phyloP scores from a whole-genome alignment of 192 early-diverging fungal species.

The Gonapodya prolifera region DNA sequence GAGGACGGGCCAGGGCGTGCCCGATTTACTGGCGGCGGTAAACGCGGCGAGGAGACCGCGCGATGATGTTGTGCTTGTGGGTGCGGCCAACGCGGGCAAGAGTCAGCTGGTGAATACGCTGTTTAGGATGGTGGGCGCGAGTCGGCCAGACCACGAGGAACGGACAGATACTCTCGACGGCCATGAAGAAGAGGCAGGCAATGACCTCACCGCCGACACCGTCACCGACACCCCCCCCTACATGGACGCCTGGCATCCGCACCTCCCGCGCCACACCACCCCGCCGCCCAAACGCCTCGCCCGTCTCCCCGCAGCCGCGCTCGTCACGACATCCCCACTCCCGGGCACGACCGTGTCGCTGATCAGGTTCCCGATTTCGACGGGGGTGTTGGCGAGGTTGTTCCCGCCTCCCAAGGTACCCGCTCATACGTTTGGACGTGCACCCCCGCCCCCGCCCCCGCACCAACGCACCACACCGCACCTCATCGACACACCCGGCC shows the following conservation, averaged over 20 bases:
- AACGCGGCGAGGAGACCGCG: background rate
- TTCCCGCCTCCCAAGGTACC: background rate
- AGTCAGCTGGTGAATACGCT: background rate
- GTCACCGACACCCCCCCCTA: background rate
- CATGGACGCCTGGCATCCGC: background rate
- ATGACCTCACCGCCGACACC: background rate
- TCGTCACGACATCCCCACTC: background rate
- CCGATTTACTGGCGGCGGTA: background rate
- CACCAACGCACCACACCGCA: background rate
- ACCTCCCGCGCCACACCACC: background rate
- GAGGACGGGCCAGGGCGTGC: background rate
- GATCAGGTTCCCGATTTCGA: background rate
- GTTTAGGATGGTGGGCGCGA: background rate
- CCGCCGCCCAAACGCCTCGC: background rate
- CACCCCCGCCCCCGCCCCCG: background rate
- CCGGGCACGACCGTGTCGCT: conserved; percentile 1
- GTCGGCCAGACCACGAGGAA: background rate
- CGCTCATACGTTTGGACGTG: too few relatives aligned
- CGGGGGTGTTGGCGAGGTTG: background rate
- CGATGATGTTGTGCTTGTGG: background rate
- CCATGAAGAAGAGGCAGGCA: too few relatives aligned
- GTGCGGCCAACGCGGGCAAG: background rate
- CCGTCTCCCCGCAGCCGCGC: background rate
- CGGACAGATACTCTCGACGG: too few relatives aligned
- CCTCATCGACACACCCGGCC: conserved; percentile 5